Evolutionary conservation across 1,139 yeast genomes (phyloP).

Genomic region (Hanseniaspora uvarum): DNA sequence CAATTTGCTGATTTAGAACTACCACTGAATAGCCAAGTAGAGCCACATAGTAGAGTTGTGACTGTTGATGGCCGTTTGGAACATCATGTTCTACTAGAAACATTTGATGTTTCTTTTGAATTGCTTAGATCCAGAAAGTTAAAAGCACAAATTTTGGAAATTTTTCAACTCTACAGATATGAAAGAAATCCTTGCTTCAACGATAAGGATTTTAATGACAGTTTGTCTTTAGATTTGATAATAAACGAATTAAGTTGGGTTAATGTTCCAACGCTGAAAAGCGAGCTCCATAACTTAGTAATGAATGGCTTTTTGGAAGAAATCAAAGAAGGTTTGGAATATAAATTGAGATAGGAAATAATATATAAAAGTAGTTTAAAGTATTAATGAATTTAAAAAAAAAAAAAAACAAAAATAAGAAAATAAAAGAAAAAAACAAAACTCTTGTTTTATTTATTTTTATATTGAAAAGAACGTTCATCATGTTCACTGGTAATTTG

Average conservation of each 20-base stretch:
- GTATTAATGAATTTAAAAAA: too few species aligned
- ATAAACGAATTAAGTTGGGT: conserved; percentile 16
- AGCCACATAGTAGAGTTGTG: conserved; percentile 27
- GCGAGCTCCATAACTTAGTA: conserved; percentile 9
- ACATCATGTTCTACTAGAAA: conserved; percentile 31
- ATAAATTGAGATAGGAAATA: neutral
- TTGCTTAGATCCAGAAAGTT: conserved; percentile 14
- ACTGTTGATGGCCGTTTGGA: conserved; percentile 27
- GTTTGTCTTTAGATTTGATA: conserved; percentile 8
- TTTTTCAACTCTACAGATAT: conserved; percentile 15
- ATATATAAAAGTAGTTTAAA: neutral
- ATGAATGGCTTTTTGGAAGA: conserved; percentile 4
- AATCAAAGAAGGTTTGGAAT: conserved; percentile 1
- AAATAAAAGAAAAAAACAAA: neutral
- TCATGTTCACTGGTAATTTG: neutral
- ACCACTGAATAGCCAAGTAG: conserved; percentile 40
- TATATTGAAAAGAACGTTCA: too few species aligned
- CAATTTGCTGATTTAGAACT: conserved; percentile 68
- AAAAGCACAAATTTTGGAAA: conserved; percentile 14
- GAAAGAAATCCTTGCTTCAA: conserved; percentile 16
- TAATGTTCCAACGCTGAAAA: conserved; percentile 14
- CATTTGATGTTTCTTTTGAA: conserved; percentile 17
- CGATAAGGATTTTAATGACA: conserved; percentile 10
- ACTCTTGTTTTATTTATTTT: neutral
- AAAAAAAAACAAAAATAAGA: neutral